Conservation (phyloP, 257 asterid genomes). For the Solanum peruvianum region DNA sequence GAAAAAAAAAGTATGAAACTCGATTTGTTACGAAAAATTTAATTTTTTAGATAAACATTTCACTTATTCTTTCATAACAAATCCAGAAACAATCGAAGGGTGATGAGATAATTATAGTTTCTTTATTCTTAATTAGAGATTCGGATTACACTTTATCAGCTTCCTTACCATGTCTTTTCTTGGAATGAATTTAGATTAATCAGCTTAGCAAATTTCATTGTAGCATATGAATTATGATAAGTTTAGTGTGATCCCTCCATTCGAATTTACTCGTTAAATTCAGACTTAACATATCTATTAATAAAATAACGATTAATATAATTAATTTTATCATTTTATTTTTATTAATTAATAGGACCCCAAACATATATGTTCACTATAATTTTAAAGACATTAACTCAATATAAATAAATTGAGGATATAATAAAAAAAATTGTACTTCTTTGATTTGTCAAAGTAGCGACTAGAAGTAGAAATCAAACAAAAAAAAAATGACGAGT, state of each 20-base stretch:
- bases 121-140: not conserved
- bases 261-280: too few relatives aligned
- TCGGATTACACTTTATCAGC: fast-evolving
- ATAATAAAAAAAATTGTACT: too few relatives aligned
- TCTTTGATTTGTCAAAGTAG: too few relatives aligned
- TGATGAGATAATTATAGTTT: not conserved
- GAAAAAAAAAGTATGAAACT: not conserved
- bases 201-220: not conserved
- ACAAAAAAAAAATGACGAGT: fast-evolving
- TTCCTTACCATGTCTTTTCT: not conserved
- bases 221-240: not conserved
- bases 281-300: too few relatives aligned
- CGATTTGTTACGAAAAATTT: fast-evolving
- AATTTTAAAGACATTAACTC: too few relatives aligned
- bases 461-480: too few relatives aligned
- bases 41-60: not conserved
- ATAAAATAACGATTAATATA: too few relatives aligned
- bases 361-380: too few relatives aligned
- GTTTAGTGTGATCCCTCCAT: not conserved
- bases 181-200: not conserved
- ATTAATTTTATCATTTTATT: too few relatives aligned
- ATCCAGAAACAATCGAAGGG: not conserved
- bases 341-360: too few relatives aligned
- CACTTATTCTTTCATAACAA: not conserved
- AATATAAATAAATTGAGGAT: too few relatives aligned